phyloP scores from a whole-genome alignment of 495 filamentous ascomycete genomes.

The Aspergillus heteromorphus region DNA sequence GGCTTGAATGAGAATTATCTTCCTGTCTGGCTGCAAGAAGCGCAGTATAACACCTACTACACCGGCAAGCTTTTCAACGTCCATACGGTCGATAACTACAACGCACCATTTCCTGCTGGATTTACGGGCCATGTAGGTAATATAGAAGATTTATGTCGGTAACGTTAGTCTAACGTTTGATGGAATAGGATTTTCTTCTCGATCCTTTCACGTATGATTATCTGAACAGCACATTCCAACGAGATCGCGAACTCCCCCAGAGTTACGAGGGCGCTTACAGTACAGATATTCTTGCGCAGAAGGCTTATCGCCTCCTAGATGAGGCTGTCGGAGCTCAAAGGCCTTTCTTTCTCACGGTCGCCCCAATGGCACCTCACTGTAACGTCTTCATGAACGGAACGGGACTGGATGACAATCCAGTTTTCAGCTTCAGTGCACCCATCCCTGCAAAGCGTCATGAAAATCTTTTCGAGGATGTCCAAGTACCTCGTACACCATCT shows the following conservation, averaged over 20 bases:
- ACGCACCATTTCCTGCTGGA: slow-evolving; percentile 45
- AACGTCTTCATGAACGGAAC: slow-evolving; percentile 34
- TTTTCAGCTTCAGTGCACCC: slow-evolving; percentile 9
- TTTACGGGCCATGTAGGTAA: slow-evolving; percentile 18
- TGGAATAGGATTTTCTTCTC: slow-evolving; percentile 14
- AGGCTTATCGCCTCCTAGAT: slow-evolving; percentile 50
- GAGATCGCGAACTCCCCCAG: slow-evolving; percentile 46
- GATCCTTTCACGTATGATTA: slow-evolving; percentile 62
- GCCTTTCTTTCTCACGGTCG: slow-evolving; percentile 59
- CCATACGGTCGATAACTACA: slow-evolving; percentile 46
- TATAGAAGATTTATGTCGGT: neutral
- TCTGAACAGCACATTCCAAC: slow-evolving; percentile 51
- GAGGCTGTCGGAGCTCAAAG: slow-evolving; percentile 37
- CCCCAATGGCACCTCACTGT: slow-evolving; percentile 55
- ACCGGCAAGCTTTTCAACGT: slow-evolving; percentile 60
- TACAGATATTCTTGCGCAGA: slow-evolving; percentile 51
- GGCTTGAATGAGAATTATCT: slow-evolving; percentile 56
- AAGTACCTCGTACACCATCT: slow-evolving; percentile 16
- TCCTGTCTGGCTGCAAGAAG: slow-evolving; percentile 58
- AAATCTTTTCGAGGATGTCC: slow-evolving; percentile 16
- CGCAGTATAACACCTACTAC: slow-evolving; percentile 60
- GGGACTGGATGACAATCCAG: slow-evolving; percentile 14
- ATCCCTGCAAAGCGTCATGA: slow-evolving; percentile 9
- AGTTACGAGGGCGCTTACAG: slow-evolving; percentile 45
- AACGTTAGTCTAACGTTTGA: neutral